Evolutionary conservation across 2,329 filamentous ascomycete species (phyloP).

Genomic region (Triangularia setosa): DNA sequence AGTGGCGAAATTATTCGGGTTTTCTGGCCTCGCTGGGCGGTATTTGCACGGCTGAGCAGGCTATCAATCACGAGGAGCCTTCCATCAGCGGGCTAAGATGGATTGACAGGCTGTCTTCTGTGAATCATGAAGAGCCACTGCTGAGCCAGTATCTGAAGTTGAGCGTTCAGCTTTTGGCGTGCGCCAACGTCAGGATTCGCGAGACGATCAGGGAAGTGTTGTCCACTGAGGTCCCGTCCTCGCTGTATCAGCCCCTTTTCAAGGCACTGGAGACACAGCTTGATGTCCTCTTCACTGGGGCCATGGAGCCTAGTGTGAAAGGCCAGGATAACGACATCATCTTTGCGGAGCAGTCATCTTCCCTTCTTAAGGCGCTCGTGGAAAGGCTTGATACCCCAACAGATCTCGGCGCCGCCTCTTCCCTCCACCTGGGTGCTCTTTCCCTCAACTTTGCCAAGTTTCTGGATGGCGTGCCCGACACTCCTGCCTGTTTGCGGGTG

Average conservation of each 20-base stretch:
- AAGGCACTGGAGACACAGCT: slow-evolving; percentile 63
- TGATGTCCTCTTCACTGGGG: slow-evolving; percentile 57
- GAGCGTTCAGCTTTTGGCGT: slow-evolving; percentile 62
- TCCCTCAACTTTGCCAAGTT: slow-evolving; percentile 66
- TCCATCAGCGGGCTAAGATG: slow-evolving; percentile 55
- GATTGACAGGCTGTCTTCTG: slow-evolving; percentile 59
- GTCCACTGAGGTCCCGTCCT: slow-evolving; percentile 59
- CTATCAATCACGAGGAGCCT: slow-evolving; percentile 54
- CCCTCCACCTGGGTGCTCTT: slow-evolving; percentile 60
- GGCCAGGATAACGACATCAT: slow-evolving; percentile 58
- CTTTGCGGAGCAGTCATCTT: slow-evolving; percentile 65
- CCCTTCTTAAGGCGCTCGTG: slow-evolving; percentile 59
- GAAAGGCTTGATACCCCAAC: slow-evolving; percentile 61
- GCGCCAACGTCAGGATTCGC: slow-evolving; percentile 59
- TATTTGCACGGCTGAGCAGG: slow-evolving; percentile 59
- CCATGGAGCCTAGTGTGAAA: slow-evolving; percentile 47
- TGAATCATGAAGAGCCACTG: slow-evolving; percentile 57
- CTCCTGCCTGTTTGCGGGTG: slow-evolving; percentile 53
- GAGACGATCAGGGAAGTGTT: slow-evolving; percentile 65
- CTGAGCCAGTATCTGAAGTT: slow-evolving; percentile 58
- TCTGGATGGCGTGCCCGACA: slow-evolving; percentile 55
- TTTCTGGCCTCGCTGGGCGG: slow-evolving; percentile 65
- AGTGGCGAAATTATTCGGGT: slow-evolving; percentile 67
- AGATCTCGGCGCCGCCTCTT: slow-evolving; percentile 58
- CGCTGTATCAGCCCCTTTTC: slow-evolving; percentile 60